A percentile compares a stretch with the other conserved stretches of the same genome.
These are phyloP conservation scores for Microbotryum intermedium DNA, from an alignment of 1,284 basidiomycete species.

Conservation along the genomic window DNA sequence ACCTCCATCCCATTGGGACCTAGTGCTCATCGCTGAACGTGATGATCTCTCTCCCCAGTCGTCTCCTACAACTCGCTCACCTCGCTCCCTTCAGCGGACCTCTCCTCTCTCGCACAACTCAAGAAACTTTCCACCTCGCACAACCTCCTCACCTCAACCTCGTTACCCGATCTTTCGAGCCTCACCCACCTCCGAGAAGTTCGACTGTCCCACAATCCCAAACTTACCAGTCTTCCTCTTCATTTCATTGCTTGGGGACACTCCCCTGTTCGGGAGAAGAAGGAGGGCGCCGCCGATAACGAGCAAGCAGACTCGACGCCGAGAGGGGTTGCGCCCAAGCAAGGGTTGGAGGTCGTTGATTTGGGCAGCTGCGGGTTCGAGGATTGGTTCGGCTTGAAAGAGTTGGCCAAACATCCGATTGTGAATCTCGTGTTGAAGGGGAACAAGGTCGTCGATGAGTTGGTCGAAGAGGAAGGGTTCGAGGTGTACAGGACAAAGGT, in stretches of 20 bases:
- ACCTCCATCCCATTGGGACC: neutral
- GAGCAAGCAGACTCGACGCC: too few relatives aligned
- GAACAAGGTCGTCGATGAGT: slow-evolving; percentile 25
- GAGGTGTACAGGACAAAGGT: slow-evolving; percentile 24
- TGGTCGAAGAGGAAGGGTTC: slow-evolving; percentile 5
- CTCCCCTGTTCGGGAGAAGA: neutral
- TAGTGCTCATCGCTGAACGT: neutral
- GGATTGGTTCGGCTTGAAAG: slow-evolving; percentile 25
- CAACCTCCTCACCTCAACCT: slow-evolving; percentile 17
- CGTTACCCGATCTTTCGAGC: slow-evolving; percentile 22
- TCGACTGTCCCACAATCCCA: slow-evolving; percentile 20
- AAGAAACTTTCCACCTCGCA: slow-evolving; percentile 30
- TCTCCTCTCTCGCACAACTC: slow-evolving; percentile 20
- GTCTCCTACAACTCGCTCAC: slow-evolving; percentile 28
- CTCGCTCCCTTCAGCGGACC: slow-evolving; percentile 17
- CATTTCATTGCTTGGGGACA: slow-evolving; percentile 28
- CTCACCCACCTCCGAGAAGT: slow-evolving; percentile 23
- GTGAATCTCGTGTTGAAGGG: slow-evolving; percentile 28
- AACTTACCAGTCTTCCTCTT: slow-evolving; percentile 10
- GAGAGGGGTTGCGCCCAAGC: neutral
- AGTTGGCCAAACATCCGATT: slow-evolving; percentile 18
- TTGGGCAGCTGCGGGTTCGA: slow-evolving; percentile 25
- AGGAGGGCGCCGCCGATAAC: neutral
- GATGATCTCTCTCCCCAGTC: slow-evolving; percentile 8
- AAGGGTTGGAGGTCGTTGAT: slow-evolving; percentile 27